These are phyloP conservation scores for Ampelocalamus luodianensis DNA, from an alignment of 176 grass and related monocot genomes.

Conservation along the genomic window DNA sequence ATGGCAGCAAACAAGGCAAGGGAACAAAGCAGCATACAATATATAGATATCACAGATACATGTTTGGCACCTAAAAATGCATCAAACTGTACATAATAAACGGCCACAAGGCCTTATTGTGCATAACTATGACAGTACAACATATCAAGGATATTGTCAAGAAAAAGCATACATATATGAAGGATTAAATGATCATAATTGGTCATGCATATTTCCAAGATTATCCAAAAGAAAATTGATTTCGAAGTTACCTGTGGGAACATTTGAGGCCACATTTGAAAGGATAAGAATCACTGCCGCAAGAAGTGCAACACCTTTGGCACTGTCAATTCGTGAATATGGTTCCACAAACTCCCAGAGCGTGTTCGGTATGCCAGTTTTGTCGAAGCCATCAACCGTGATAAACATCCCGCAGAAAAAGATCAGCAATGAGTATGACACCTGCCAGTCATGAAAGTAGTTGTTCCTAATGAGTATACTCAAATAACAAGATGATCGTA, in stretches of 20 bases:
- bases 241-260: slow-evolving; percentile 70
- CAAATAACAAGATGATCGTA: background rate
- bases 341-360: slow-evolving; percentile 90
- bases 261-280: slow-evolving; percentile 95
- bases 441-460: slow-evolving; percentile 42
- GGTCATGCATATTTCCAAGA: background rate
- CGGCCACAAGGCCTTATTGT: background rate
- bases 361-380: slow-evolving; percentile 86
- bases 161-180: background rate
- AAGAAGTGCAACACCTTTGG: slow-evolving; percentile 69
- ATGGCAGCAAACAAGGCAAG: background rate
- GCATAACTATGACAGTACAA: background rate
- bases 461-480: background rate
- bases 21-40: background rate
- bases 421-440: slow-evolving; percentile 89
- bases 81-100: background rate
- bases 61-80: background rate
- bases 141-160: background rate
- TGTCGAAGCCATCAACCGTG: slow-evolving; percentile 91
- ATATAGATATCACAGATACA: background rate
- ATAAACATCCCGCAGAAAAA: slow-evolving; percentile 99
- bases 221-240: background rate
- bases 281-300: slow-evolving; percentile 71
- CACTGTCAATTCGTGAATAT: slow-evolving; percentile 75
- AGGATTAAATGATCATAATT: background rate